phyloP scores from a whole-genome alignment of 768 basidiomycete species.

The Lentinula lateritia region DNA sequence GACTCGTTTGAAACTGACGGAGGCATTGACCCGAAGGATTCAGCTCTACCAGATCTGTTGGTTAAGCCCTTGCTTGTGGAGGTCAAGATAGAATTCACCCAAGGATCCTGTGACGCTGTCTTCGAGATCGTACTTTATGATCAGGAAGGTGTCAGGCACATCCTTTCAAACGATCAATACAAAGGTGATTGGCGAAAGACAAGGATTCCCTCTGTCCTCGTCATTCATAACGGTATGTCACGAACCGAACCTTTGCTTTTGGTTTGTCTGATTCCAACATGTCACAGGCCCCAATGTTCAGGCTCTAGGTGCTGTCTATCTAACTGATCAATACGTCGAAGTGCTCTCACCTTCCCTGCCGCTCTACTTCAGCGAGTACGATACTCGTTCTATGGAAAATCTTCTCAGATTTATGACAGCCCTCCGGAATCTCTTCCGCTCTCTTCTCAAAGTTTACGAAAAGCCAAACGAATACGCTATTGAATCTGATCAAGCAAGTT shows the following conservation, averaged over 20 bases:
- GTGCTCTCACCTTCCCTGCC: too few species aligned
- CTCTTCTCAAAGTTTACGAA: background rate
- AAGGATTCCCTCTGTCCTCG: too few species aligned
- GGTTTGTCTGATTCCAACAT: too few species aligned
- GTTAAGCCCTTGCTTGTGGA: too few species aligned
- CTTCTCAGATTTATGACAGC: background rate
- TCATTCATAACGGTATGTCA: too few species aligned
- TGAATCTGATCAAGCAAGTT: background rate
- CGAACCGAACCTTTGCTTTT: too few species aligned
- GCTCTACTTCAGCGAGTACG: background rate
- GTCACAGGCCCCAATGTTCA: too few species aligned
- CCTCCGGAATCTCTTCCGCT: background rate
- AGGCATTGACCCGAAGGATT: background rate
- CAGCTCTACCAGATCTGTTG: too few species aligned
- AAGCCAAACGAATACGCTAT: background rate
- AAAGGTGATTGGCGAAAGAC: too few species aligned
- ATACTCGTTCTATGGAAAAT: background rate
- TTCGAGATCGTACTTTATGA: background rate
- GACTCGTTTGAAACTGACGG: background rate
- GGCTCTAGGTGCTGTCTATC: too few species aligned
- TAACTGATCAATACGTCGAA: too few species aligned
- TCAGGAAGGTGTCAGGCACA: background rate
- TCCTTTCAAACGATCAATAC: background rate
- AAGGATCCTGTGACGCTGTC: background rate
- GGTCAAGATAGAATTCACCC: background rate